These are phyloP conservation scores for Cerrena zonata DNA, from an alignment of 1,284 basidiomycete genomes.

Conservation along the genomic window DNA sequence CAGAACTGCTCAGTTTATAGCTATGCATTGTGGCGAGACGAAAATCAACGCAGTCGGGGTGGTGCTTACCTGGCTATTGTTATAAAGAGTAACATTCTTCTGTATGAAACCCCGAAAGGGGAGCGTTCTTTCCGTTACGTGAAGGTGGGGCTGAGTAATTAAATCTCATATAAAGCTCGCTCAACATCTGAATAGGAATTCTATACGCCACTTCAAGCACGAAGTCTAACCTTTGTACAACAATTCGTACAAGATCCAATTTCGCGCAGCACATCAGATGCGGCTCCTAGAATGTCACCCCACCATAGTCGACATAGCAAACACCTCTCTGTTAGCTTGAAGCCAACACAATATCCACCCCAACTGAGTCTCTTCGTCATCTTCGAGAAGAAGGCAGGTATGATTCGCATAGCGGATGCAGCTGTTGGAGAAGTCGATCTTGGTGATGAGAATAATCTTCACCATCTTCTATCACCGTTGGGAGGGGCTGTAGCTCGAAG, in stretches of 20 bases:
- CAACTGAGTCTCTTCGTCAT: conserved; percentile 71
- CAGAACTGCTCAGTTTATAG: conserved; percentile 51
- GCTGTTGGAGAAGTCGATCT: conserved; percentile 72
- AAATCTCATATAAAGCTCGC: conserved; percentile 3
- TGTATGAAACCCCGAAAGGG: conserved; percentile 75
- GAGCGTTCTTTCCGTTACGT: conserved; percentile 76
- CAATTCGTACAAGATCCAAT: conserved; percentile 55
- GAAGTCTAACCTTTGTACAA: conserved; percentile 60
- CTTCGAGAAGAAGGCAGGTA: conserved; percentile 77
- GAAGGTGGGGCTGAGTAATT: conserved; percentile 43
- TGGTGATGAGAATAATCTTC: conserved; percentile 38
- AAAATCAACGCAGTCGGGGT: conserved; percentile 42
- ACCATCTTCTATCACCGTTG: conserved; percentile 15
- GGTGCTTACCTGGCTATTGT: conserved; percentile 68
- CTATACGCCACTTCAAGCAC: conserved; percentile 65
- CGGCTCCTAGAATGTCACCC: conserved; percentile 18
- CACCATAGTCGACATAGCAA: conserved; percentile 21
- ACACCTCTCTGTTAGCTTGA: conserved; percentile 22
- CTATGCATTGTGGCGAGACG: conserved; percentile 63
- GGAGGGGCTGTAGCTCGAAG: conserved; percentile 30
- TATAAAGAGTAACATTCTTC: conserved; percentile 61
- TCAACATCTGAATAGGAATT: conserved; percentile 53
- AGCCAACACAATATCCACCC: conserved; percentile 22
- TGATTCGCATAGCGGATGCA: conserved; percentile 72
- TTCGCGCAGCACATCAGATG: conserved; percentile 41